Evolutionary conservation across 2,329 filamentous ascomycete genomes (phyloP), one percentile per base, ranked within the genome.

Genomic region (Blastomyces emzantsi): DNA sequence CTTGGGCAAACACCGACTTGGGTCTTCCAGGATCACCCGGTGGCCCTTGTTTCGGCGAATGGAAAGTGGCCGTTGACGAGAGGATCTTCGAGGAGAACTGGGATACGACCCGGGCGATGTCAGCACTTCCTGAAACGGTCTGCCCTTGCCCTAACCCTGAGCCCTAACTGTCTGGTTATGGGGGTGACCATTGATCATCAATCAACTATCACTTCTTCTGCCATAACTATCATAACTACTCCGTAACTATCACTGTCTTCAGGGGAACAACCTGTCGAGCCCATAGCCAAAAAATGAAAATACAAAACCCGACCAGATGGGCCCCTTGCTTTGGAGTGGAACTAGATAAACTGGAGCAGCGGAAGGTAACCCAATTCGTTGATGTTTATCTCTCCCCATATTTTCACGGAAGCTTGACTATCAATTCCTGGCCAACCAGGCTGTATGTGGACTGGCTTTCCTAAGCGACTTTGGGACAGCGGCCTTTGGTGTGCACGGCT

Each of bases 101-200:
- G 39, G 56, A 39, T 15, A 6, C 33, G 11, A n/a, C n/a, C n/a
- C n/a, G n/a, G n/a, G 19, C 52, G 30, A 56, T 39, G 28, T 33
- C 28, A 22, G 28, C 28, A 33, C 30, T 36, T 36, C 33, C 17
- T 11, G 30, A 56, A 56, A 6, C 13, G 28, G 7, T 7, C 25
- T 9, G n/a, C 55, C 54, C n/a, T 28, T 59, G 56, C 56, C 56
- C 56, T 59, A 59, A 59, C 39, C 56, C 39, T 59, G 56, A 59
- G 56, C 56, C 56, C 56, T 59, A 59, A 59, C 25, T 39, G 22
- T 36, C 33, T 36, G 33, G 33, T 36, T 36, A 36, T 11, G 33
- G 28, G 28, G 28, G 4, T 9, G 33, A 36, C 33, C 33, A 36
- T 8, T 33, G 33, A 33, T 5, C 33, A 33, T 33, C 33, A 33